These are phyloP conservation scores for Calonectria henricotiae DNA, from an alignment of 2,329 filamentous ascomycete genomes.

Conservation along the genomic window DNA sequence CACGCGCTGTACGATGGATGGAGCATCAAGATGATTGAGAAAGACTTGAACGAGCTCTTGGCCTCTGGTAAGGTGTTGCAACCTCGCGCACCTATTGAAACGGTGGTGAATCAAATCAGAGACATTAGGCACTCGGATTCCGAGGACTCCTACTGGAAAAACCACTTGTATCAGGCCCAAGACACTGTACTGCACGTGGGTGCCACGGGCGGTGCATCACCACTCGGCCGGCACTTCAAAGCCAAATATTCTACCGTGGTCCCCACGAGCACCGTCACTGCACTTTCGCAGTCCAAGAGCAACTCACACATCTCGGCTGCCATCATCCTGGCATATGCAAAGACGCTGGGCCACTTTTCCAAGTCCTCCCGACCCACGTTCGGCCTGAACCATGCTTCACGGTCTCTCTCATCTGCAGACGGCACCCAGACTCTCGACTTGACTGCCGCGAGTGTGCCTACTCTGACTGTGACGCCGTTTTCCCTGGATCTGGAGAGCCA, in stretches of 20 bases:
- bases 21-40: conserved; percentile 19
- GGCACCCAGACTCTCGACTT: background rate
- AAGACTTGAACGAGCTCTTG: background rate
- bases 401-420: background rate
- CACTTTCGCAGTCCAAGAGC: background rate
- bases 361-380: background rate
- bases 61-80: background rate
- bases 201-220: background rate
- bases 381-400: conserved; percentile 10
- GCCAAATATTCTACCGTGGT: background rate
- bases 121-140: background rate
- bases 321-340: conserved; percentile 1
- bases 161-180: background rate
- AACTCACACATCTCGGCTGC: background rate
- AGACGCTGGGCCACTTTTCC: background rate
- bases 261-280: background rate
- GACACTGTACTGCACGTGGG: background rate
- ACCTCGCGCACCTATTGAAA: background rate
- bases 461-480: background rate
- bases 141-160: background rate
- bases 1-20: conserved; percentile 6
- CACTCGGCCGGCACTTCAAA: background rate
- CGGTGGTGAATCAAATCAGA: background rate
- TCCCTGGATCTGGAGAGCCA: background rate
- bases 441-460: background rate